Percentiles rank a stretch among this genome's conserved stretches.
Conservation (phyloP, 2,329 filamentous ascomycete genomes). For the Curvularia sp. region DNA sequence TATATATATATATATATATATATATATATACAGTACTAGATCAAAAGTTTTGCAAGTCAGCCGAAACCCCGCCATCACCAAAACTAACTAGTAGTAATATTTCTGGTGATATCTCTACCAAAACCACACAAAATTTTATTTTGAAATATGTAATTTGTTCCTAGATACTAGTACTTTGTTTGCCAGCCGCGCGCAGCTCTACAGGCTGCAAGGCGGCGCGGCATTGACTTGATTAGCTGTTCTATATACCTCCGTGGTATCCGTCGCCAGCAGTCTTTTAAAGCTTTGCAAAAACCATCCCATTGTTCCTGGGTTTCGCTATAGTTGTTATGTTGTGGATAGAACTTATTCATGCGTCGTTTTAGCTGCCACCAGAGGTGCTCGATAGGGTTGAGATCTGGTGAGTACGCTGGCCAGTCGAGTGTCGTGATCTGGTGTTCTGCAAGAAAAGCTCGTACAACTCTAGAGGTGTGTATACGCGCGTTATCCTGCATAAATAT, state of each 20-base stretch:
- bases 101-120: neutral
- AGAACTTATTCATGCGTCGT: conserved; percentile 23
- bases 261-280: conserved; percentile 19
- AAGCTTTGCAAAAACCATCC: conserved; percentile 20
- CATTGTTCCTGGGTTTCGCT: conserved; percentile 14
- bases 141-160: neutral
- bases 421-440: conserved; percentile 25
- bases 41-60: neutral
- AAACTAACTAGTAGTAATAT: neutral
- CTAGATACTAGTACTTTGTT: conserved; percentile 21
- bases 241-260: conserved; percentile 17
- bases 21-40: neutral
- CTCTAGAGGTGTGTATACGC: conserved; percentile 25
- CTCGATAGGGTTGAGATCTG: conserved; percentile 43
- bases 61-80: neutral
- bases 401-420: conserved; percentile 32
- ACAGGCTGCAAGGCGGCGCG: conserved; percentile 11
- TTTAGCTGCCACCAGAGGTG: conserved; percentile 35
- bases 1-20: too few relatives aligned
- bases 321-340: conserved; percentile 27
- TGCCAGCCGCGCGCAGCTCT: conserved; percentile 15
- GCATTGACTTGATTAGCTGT: conserved; percentile 20
- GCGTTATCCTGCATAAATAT: conserved; percentile 35
- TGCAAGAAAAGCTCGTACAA: conserved; percentile 21
- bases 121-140: neutral